Evolutionary conservation across 768 basidiomycete genomes (phyloP).

Genomic region (Termitomyces titanicus): DNA sequence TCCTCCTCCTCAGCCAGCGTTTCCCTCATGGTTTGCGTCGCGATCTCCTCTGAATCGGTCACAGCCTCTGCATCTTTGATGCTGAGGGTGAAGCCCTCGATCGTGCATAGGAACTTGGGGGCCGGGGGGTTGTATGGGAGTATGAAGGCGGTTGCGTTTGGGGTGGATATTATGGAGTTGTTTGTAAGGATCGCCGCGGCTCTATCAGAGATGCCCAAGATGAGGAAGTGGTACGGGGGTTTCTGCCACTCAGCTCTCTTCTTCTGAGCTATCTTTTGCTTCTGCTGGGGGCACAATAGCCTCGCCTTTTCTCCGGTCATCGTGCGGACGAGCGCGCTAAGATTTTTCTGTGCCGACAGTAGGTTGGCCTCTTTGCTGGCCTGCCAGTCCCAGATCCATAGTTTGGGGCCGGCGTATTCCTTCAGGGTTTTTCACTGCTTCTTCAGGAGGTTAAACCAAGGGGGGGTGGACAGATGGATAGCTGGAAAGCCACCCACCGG

Average conservation of each 20-base stretch:
- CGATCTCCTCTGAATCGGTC: neutral
- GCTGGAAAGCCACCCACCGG: neutral
- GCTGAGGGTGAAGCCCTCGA: neutral
- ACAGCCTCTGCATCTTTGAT: neutral
- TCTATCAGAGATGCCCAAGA: neutral
- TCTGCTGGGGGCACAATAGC: too few species aligned
- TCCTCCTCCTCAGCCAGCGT: neutral
- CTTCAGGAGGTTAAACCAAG: neutral
- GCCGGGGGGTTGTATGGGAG: neutral
- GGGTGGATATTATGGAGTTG: neutral
- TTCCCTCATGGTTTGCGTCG: neutral
- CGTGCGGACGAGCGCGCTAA: too few species aligned
- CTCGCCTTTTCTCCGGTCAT: too few species aligned
- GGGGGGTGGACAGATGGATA: neutral
- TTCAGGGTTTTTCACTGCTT: neutral
- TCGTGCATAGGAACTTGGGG: neutral
- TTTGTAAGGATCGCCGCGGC: neutral
- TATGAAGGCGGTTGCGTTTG: neutral
- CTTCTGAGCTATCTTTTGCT: too few species aligned
- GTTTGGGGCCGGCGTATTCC: neutral
- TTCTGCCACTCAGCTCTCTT: neutral
- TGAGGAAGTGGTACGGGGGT: neutral
- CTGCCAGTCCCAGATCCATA: neutral
- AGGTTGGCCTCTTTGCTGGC: too few species aligned
- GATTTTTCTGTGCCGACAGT: too few species aligned